Evolutionary conservation across 345 rosid genomes (phyloP).

Genomic region (Salix koriyanagi): DNA sequence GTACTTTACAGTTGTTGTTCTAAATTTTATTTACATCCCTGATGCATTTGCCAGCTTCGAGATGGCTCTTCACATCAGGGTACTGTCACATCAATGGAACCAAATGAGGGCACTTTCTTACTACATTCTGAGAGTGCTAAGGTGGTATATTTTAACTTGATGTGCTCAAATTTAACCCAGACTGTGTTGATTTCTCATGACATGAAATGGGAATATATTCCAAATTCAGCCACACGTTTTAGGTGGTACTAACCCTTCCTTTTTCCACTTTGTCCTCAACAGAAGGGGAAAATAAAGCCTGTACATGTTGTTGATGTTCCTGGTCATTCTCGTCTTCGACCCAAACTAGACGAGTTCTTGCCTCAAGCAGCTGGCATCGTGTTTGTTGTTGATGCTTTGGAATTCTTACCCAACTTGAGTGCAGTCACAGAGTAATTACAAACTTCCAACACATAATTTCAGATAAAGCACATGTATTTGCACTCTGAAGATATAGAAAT

Average conservation of each 20-base stretch:
- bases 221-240: not conserved
- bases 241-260: not conserved
- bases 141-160: constrained; percentile 36
- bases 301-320: constrained; percentile 93
- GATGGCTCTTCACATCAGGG: constrained; percentile 88
- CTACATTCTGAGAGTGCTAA: constrained; percentile 60
- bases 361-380: constrained; percentile 85
- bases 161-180: constrained; percentile 8
- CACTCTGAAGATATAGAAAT: no score
- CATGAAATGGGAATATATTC: not conserved
- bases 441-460: constrained; percentile 2
- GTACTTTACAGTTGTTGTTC: not conserved
- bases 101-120: constrained; percentile 76
- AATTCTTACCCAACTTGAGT: constrained; percentile 75
- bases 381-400: constrained; percentile 84
- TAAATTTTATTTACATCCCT: constrained; percentile 15
- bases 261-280: constrained; percentile 7
- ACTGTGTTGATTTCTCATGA: not conserved
- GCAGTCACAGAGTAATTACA: constrained; percentile 67
- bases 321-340: constrained; percentile 83
- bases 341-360: constrained; percentile 74
- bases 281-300: constrained; percentile 69
- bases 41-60: constrained; percentile 57
- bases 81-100: constrained; percentile 94
- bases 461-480: not conserved